Conservation (phyloP, 1,139 yeast species). For the Debaryomycetaceae sp. region DNA sequence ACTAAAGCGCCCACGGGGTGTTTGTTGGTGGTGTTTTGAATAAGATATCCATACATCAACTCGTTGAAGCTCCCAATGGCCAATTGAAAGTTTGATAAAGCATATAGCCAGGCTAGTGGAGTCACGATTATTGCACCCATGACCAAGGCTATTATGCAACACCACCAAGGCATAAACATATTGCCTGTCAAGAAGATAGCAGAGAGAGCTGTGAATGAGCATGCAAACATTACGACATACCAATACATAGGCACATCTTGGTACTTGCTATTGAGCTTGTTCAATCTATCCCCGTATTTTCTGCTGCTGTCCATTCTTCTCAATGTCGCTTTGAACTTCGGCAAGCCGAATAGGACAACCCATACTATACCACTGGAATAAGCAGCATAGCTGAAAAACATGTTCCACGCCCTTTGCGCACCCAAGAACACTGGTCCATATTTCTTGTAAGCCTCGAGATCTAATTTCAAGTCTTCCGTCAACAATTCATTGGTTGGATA, state of each 20-base stretch:
- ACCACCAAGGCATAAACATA: constrained; percentile 51
- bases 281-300: constrained; percentile 36
- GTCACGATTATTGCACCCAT: constrained; percentile 46
- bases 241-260: constrained; percentile 40
- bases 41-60: constrained; percentile 44
- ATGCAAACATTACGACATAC: constrained; percentile 32
- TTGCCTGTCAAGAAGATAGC: constrained; percentile 32
- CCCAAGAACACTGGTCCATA: constrained; percentile 40
- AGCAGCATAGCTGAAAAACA: constrained; percentile 52
- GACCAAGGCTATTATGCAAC: constrained; percentile 39
- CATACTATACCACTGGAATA: constrained; percentile 46
- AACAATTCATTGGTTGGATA: constrained; percentile 36
- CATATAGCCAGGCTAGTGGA: constrained; percentile 50
- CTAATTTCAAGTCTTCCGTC: constrained; percentile 29
- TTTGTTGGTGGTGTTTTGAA: constrained; percentile 25
- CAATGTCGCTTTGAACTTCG: constrained; percentile 12
- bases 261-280: constrained; percentile 34
- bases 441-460: constrained; percentile 35
- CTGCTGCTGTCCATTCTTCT: constrained; percentile 3
- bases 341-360: constrained; percentile 39
- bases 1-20: constrained; percentile 51
- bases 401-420: constrained; percentile 48
- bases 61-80: constrained; percentile 54
- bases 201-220: constrained; percentile 33
- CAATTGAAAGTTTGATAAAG: constrained; percentile 48